A percentile compares a stretch with the other conserved stretches of the same genome.
Conservation (phyloP, 1,139 yeast genomes). For the Diutina neorugosa region DNA sequence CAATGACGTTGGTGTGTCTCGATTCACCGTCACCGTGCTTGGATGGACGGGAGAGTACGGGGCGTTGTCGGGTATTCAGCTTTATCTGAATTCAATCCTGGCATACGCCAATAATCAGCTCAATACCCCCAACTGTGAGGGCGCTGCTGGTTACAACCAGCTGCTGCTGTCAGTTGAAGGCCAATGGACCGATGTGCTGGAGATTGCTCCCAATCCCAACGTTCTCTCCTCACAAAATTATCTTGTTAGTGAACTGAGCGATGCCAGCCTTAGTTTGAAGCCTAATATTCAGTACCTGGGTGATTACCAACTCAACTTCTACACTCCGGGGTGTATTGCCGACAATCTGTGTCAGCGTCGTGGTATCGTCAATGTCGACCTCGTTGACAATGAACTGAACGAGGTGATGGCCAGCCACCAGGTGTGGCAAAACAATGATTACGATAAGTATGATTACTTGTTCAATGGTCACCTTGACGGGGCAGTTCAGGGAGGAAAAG, state of each 20-base stretch:
- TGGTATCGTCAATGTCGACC: conserved; percentile 68
- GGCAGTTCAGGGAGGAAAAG: conserved; percentile 10
- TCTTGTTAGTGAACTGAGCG: conserved; percentile 18
- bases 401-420: conserved; percentile 26
- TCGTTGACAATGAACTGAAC: conserved; percentile 33
- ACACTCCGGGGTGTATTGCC: conserved; percentile 76
- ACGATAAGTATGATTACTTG: conserved; percentile 69
- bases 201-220: conserved; percentile 11
- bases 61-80: conserved; percentile 60
- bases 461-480: conserved; percentile 60
- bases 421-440: conserved; percentile 70
- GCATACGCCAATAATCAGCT: conserved; percentile 64
- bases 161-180: conserved; percentile 15
- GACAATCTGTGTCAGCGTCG: conserved; percentile 62
- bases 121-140: conserved; percentile 53
- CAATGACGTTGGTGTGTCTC: conserved; percentile 50
- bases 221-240: conserved; percentile 13
- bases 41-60: conserved; percentile 63
- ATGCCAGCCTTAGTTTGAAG: conserved; percentile 40
- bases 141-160: conserved; percentile 14
- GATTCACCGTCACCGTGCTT: conserved; percentile 52
- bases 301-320: conserved; percentile 54
- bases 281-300: conserved; percentile 72
- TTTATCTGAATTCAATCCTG: conserved; percentile 50
- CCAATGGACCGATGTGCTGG: conserved; percentile 19